Base-by-base conservation (phyloP, 805 yeast species). In the Candida peoriensis region DNA sequence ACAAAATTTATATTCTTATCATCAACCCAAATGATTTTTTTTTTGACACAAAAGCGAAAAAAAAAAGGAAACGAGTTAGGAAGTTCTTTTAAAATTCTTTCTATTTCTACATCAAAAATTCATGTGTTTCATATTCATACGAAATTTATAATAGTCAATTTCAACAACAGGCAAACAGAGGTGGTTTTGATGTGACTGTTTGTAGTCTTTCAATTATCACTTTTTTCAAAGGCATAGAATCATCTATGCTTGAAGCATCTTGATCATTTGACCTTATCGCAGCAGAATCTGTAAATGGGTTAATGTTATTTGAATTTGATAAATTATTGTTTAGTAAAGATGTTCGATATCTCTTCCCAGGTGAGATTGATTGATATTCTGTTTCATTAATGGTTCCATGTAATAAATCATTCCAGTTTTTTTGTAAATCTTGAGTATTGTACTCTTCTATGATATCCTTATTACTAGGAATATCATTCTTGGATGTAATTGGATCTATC, bases 81-180 rank as follows among this genome's bases (percentile, higher is more conserved):
- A n/a, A n/a, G n/a, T n/a, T n/a, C n/a, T n/a, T n/a, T n/a, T n/a
- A n/a, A n/a, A n/a, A n/a, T n/a, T n/a, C n/a, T n/a, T n/a, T n/a
- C n/a, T n/a, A n/a, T n/a, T n/a, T n/a, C n/a, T n/a, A n/a, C n/a
- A n/a, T n/a, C n/a, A n/a, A n/a, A n/a, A n/a, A n/a, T n/a, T n/a
- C n/a, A n/a, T n/a, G n/a, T n/a, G n/a, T n/a, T n/a, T n/a, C n/a
- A n/a, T n/a, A n/a, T n/a, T n/a, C n/a, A n/a, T n/a, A n/a, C n/a
- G n/a, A n/a, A n/a, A n/a, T n/a, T n/a, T n/a, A n/a, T 20, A 20
- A 20, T 20, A 8, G 10, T 8, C n/a, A 11, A 6, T n/a, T 10
- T 16, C 20, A 77, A 47, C 85, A 79, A 76, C 85, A 79, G 2
- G 85, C 76, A 42, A 79, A 78, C 2, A 80, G 74, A 0, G 87